Evolutionary conservation across 2,329 filamentous ascomycete species (phyloP).

Genomic region (Apiospora aurea): DNA sequence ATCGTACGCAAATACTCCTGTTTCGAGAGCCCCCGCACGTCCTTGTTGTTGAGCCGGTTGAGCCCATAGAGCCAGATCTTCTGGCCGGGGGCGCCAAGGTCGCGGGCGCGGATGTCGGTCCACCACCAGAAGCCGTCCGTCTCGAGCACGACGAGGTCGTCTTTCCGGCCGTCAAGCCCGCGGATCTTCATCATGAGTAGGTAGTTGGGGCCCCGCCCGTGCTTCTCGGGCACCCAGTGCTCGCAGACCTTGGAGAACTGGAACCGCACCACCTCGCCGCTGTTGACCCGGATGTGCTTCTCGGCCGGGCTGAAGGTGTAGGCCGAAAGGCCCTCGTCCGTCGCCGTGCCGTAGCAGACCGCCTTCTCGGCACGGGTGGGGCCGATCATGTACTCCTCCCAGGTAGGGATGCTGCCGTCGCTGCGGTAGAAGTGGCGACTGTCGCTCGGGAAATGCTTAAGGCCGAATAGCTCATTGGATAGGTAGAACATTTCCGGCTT

Average conservation of each 20-base stretch:
- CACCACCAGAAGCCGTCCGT: conserved; percentile 85
- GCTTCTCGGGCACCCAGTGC: conserved; percentile 79
- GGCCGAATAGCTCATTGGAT: conserved; percentile 81
- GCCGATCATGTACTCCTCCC: conserved; percentile 83
- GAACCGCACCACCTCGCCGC: conserved; percentile 71
- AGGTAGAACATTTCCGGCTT: conserved; percentile 65
- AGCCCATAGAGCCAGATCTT: conserved; percentile 71
- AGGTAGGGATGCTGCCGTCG: conserved; percentile 72
- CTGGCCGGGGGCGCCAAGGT: conserved; percentile 74
- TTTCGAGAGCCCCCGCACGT: conserved; percentile 57
- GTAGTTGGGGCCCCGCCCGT: conserved; percentile 70
- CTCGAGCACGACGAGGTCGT: conserved; percentile 74
- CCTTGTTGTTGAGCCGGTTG: conserved; percentile 52
- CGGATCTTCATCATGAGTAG: conserved; percentile 74
- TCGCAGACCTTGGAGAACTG: conserved; percentile 80
- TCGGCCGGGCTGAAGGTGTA: conserved; percentile 67
- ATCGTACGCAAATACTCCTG: conserved; percentile 52
- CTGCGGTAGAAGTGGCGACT: conserved; percentile 73
- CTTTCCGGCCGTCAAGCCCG: conserved; percentile 70
- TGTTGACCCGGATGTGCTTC: conserved; percentile 67
- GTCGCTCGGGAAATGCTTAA: conserved; percentile 79
- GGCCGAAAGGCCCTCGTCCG: conserved; percentile 59
- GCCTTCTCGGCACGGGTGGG: conserved; percentile 58
- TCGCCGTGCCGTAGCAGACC: conserved; percentile 52
- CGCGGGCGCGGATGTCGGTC: conserved; percentile 72